Conservation (phyloP, 2,329 filamentous ascomycete genomes). For the Corinectria fuckeliana region DNA sequence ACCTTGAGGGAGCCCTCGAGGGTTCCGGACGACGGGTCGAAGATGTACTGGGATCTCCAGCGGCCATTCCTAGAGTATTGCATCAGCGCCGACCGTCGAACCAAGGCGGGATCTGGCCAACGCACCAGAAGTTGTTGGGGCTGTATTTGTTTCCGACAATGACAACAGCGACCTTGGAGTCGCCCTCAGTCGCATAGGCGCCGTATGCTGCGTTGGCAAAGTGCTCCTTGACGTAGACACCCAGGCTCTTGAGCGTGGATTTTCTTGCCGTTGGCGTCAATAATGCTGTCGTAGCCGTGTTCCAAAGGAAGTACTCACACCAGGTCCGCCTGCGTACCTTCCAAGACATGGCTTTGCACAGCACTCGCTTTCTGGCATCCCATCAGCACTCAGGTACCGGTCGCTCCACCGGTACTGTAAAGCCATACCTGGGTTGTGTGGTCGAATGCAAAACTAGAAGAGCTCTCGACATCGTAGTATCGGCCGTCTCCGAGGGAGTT, state of each 20-base stretch:
- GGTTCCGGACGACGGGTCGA: conserved; percentile 70
- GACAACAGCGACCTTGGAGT: conserved; percentile 78
- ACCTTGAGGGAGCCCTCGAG: conserved; percentile 86
- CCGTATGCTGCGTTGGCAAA: conserved; percentile 83
- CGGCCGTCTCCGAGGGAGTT: conserved; percentile 80
- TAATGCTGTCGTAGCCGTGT: not conserved
- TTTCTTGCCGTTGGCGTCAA: conserved; percentile 61
- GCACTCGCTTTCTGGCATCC: conserved; percentile 74
- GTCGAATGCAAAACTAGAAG: conserved; percentile 88
- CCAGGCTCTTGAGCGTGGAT: conserved; percentile 80
- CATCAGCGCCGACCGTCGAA: conserved; percentile 26
- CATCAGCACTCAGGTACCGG: conserved; percentile 21
- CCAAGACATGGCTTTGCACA: conserved; percentile 79
- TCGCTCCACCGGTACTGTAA: not conserved
- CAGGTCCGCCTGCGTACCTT: conserved; percentile 78
- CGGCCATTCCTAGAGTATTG: conserved; percentile 78
- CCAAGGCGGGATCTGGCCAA: not conserved
- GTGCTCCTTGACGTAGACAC: conserved; percentile 82
- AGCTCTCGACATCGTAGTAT: conserved; percentile 90
- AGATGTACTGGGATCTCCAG: conserved; percentile 89
- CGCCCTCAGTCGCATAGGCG: conserved; percentile 80
- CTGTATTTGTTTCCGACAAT: conserved; percentile 97
- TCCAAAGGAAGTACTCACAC: conserved; percentile 63
- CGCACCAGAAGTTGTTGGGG: conserved; percentile 94
- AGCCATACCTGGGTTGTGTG: conserved; percentile 74